Evolutionary conservation across 2,329 filamentous ascomycete genomes (phyloP), one percentile per base, ranked within the genome.

Genomic region (Salinomyces thailandicus): DNA sequence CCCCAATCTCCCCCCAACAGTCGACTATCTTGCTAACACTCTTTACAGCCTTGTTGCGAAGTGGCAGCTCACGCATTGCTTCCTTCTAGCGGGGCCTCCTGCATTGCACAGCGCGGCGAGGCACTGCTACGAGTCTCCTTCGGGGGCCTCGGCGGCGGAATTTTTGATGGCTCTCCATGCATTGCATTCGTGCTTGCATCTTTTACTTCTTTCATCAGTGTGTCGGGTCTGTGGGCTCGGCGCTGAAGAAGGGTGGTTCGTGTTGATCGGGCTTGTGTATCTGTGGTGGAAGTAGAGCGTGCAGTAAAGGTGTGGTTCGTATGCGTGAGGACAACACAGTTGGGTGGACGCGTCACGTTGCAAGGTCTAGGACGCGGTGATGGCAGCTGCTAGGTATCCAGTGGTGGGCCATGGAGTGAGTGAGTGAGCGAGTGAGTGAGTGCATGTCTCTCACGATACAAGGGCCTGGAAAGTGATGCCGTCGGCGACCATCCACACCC

Each of bases 71-170:
- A 42, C 22, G n/a, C n/a, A 43, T 43, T 20, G 22, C 41, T 35
- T 35, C 15, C 24, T 31, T 42, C 37, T 37, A 30, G 11, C 37
- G 11, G 14, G 17, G 31, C 18, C 30, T 37, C 35, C 39, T 37
- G 31, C 29, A 38, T 38, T 46, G 30, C 37, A 47, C 45, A 37
- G 37, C 45, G 43, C 41, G 43, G 43, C 33, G 39, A 41, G 40
- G 32, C 8, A 22, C 16, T 22, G 31, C 24, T 27, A 35, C 18
- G 29, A 38, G 38, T 41, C 33, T 33, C 29, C 35, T 41, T 41
- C 38, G 38, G 33, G 26, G 33, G 33, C 38, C 38, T 37, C 27
- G 17, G 18, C 38, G 38, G 38, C 33, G 34, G 16, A 37, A 32
- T 40, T 40, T 40, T 40, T 40, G 38, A 40, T 40, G 31, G 31